Percentiles rank a stretch among this genome's conserved stretches.
Conservation (phyloP, 768 basidiomycete species). For the Psilocybe subaeruginosa region DNA sequence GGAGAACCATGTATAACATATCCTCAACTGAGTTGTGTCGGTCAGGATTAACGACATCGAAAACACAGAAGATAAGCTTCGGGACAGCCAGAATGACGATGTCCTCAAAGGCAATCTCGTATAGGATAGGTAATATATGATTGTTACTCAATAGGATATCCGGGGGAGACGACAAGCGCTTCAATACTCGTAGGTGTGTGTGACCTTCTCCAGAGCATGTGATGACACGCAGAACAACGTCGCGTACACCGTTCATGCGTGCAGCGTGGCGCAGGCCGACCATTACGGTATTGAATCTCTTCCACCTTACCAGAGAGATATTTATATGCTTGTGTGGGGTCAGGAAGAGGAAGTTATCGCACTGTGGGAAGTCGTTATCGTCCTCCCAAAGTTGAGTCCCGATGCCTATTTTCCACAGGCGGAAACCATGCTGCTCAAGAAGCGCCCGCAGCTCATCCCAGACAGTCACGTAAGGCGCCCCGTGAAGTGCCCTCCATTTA, state of each 20-base stretch:
- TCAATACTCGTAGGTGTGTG: neutral
- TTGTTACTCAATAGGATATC: conserved; percentile 4
- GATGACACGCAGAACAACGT: conserved; percentile 2
- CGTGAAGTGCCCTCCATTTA: neutral
- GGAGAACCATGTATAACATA: conserved; percentile 8
- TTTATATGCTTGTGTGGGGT: too few relatives aligned
- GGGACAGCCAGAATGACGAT: neutral
- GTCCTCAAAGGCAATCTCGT: conserved; percentile 2
- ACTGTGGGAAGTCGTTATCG: too few relatives aligned
- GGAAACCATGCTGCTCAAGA: neutral
- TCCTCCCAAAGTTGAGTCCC: neutral
- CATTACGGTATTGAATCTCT: too few relatives aligned
- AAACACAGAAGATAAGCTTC: neutral
- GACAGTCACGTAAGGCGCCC: neutral
- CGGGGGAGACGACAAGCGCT: neutral
- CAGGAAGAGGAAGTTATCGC: too few relatives aligned
- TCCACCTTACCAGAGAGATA: too few relatives aligned
- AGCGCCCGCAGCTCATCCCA: neutral
- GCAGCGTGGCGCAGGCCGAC: neutral
- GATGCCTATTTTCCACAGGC: neutral
- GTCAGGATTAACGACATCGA: neutral
- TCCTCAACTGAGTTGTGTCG: conserved; percentile 8
- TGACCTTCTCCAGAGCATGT: neutral
- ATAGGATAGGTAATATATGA: conserved; percentile 3
- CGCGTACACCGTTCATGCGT: neutral